Evolutionary conservation across 1,139 yeast genomes (phyloP).

Genomic region (Tardiomyces blankii): DNA sequence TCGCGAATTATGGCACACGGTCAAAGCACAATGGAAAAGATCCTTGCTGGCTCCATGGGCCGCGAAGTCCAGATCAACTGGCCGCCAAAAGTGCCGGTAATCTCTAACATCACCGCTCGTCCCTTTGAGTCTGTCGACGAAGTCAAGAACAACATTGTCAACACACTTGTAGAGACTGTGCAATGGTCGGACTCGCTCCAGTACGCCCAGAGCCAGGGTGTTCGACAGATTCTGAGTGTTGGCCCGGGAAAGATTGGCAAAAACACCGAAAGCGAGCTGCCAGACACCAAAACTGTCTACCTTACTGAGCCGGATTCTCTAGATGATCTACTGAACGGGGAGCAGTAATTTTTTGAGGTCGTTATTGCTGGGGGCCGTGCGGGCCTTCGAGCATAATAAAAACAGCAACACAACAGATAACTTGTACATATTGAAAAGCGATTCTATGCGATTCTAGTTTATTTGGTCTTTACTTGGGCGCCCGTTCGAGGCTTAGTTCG

Average conservation of each 20-base stretch:
- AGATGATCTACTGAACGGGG: not conserved
- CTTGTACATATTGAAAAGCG: no score
- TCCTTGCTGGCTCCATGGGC: constrained; percentile 7
- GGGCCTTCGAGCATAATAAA: no score
- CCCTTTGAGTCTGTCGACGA: constrained; percentile 22
- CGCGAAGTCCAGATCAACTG: constrained; percentile 10
- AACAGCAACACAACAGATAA: no score
- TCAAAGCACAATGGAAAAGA: constrained; percentile 18
- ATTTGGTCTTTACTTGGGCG: no score
- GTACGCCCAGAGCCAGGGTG: constrained; percentile 8
- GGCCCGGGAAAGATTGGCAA: constrained; percentile 23
- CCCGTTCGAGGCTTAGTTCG: not conserved
- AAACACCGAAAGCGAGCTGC: not conserved
- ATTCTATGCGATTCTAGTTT: no score
- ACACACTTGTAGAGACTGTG: constrained; percentile 22
- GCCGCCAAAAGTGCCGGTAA: constrained; percentile 17
- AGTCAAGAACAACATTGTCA: constrained; percentile 15
- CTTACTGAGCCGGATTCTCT: not conserved
- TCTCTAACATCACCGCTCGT: constrained; percentile 25
- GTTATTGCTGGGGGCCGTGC: no score
- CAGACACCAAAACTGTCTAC: not conserved
- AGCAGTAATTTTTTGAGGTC: no score
- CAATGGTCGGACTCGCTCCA: constrained; percentile 21
- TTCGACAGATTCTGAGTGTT: constrained; percentile 14
- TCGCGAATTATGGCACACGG: constrained; percentile 31